Conservation (phyloP, 2,329 filamentous ascomycete species). For the Diaporthe velutina region DNA sequence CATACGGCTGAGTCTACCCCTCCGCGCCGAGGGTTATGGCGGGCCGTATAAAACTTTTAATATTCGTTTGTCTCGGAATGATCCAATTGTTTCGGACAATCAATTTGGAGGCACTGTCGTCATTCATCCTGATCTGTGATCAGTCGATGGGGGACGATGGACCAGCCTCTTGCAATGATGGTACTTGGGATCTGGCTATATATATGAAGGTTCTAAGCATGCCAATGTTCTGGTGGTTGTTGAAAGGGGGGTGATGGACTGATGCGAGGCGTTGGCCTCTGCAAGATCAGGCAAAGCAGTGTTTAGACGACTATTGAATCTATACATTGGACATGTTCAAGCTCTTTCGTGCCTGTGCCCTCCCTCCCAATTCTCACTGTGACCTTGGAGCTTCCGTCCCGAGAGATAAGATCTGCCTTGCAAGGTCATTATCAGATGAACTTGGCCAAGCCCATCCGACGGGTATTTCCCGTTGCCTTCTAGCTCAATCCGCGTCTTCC, state of each 20-base stretch:
- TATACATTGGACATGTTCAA: slow-evolving; percentile 52
- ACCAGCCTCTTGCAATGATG: slow-evolving; percentile 33
- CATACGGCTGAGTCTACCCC: slow-evolving; percentile 48
- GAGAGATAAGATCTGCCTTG: background rate
- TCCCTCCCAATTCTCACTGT: background rate
- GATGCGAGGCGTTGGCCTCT: slow-evolving; percentile 37
- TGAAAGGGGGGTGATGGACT: slow-evolving; percentile 41
- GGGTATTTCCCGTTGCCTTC: background rate
- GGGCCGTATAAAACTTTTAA: slow-evolving; percentile 47
- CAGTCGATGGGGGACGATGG: slow-evolving; percentile 26
- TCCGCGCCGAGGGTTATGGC: slow-evolving; percentile 29
- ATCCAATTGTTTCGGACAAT: slow-evolving; percentile 40
- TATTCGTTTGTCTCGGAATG: slow-evolving; percentile 49
- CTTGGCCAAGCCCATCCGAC: background rate
- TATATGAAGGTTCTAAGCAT: slow-evolving; percentile 44
- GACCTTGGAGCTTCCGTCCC: slow-evolving; percentile 6
- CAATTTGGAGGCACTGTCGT: slow-evolving; percentile 28
- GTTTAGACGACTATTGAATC: slow-evolving; percentile 68
- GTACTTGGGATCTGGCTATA: slow-evolving; percentile 30
- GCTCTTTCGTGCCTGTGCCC: background rate
- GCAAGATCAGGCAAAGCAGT: slow-evolving; percentile 46
- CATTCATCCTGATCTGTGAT: slow-evolving; percentile 36
- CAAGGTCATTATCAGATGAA: slow-evolving; percentile 13
- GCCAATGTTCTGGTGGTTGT: slow-evolving; percentile 44
- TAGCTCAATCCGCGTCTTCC: background rate